phyloP scores from a whole-genome alignment of 805 yeast genomes.

The Wickerhamiella dianesei region DNA sequence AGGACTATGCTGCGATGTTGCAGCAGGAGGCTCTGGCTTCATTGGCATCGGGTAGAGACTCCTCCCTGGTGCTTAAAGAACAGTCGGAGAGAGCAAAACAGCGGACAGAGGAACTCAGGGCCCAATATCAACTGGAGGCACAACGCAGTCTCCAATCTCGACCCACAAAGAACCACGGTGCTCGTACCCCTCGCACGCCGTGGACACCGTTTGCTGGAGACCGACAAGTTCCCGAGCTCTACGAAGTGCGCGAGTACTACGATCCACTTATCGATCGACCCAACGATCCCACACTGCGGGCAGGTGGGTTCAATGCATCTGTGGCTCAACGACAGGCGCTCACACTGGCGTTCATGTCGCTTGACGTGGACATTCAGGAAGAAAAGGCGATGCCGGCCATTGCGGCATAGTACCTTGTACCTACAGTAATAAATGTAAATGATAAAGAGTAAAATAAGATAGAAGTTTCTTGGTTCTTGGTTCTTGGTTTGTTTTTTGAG shows the following conservation, averaged over 20 bases:
- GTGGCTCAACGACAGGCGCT: constrained; percentile 61
- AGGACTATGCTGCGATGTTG: constrained; percentile 30
- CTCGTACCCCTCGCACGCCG: constrained; percentile 33
- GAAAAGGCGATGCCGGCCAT: constrained; percentile 30
- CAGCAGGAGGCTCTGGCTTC: constrained; percentile 44
- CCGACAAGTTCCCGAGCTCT: constrained; percentile 45
- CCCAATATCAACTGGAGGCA: constrained; percentile 36
- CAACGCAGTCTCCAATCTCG: constrained; percentile 23
- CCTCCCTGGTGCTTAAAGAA: constrained; percentile 38
- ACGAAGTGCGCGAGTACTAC: constrained; percentile 34
- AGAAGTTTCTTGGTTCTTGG: neutral
- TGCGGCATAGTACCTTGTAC: neutral
- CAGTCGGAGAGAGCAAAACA: constrained; percentile 43
- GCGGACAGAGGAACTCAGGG: constrained; percentile 51
- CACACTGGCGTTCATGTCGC: constrained; percentile 80
- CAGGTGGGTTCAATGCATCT: constrained; percentile 72
- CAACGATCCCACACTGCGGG: constrained; percentile 48
- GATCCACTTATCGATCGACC: constrained; percentile 51
- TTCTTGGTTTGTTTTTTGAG: neutral
- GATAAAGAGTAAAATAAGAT: neutral
- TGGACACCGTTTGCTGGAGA: constrained; percentile 95
- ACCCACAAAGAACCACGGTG: constrained; percentile 12
- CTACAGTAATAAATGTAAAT: neutral
- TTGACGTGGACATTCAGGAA: constrained; percentile 63
- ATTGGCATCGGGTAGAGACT: constrained; percentile 33